Base-by-base conservation (phyloP, 2,329 filamentous ascomycete genomes). In the Colletotrichum cordylinicola region DNA sequence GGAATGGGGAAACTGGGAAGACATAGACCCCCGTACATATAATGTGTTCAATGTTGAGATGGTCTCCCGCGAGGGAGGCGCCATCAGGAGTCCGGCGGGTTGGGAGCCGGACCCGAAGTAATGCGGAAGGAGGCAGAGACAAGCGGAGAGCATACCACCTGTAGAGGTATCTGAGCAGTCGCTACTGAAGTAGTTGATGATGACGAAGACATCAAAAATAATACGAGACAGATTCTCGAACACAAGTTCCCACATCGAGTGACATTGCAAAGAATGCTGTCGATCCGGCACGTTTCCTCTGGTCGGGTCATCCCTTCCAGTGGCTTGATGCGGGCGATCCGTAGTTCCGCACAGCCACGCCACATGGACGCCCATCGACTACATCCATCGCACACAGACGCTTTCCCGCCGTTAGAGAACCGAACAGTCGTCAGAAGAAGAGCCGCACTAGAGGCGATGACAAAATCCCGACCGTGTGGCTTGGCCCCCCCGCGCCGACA, bases 141-240 rank as follows among this genome's bases (percentile, higher is more conserved):
- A 37, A 31, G 27, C 39, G 70, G 31, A 37, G 60, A 64, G 35
- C 35, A 70, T 73, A 77, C 77, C 76, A 78, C 62, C 62, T 39
- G 69, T 75, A 72, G 72, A 77, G 72, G 69, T 78, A 78, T 66
- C 43, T 52, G 43, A 76, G 68, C 77, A 78, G 72, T 78, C 77
- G 77, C 77, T 78, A 78, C 75, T 76, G 75, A 66, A 68, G 74
- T 74, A 76, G 74, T 76, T 74, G 74, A 76, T 76, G 74, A 72
- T 29, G 18, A 55, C 33, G 56, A 67, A 75, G 69, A 21, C 43
- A 52, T 52, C 43, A 52, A 13, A 13, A 69, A 61, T 12, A 75
- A 74, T 60, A 61, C 58, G 70, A 74, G 70, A 73, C 55, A 43
- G 21, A 56, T 62, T 72, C 70, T 43, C 43, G 55, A 39, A 37